phyloP scores from a whole-genome alignment of 139 green algal species.

The Eudorina sp. region DNA sequence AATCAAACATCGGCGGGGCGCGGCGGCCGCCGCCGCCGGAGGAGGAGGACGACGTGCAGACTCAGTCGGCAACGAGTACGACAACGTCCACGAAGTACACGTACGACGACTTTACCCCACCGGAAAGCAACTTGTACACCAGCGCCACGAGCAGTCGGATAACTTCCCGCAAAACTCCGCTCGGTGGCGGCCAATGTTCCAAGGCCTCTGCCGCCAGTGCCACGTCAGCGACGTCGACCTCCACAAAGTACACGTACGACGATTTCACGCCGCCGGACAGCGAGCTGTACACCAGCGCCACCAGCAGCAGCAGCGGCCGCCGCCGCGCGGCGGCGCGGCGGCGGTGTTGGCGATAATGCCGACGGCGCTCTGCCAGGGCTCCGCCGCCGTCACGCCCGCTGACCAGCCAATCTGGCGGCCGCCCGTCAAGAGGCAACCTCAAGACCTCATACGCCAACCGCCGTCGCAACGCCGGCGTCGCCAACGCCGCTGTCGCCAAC shows the following conservation, averaged over 20 bases:
- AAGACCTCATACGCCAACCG: too few relatives aligned
- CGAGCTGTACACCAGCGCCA: constrained; percentile 28
- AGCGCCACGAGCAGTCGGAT: constrained; percentile 39
- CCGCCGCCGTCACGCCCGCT: not conserved
- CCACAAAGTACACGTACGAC: constrained; percentile 34
- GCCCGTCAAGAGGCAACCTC: not conserved
- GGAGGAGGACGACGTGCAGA: too few relatives aligned
- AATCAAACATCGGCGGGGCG: not conserved
- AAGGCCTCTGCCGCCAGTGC: not conserved
- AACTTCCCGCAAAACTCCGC: too few relatives aligned
- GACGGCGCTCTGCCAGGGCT: not conserved
- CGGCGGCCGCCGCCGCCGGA: too few relatives aligned
- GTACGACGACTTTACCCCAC: constrained; percentile 45
- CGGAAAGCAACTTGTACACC: constrained; percentile 31
- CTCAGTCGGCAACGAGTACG: not conserved
- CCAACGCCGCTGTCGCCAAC: not conserved
- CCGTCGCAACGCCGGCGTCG: not conserved
- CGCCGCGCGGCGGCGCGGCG: too few relatives aligned
- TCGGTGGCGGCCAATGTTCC: too few relatives aligned
- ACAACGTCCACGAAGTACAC: constrained; percentile 28
- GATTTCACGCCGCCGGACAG: constrained; percentile 43
- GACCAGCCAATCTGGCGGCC: not conserved
- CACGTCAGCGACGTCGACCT: not conserved
- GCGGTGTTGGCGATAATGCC: too few relatives aligned
- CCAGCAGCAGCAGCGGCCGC: not conserved